Evolutionary conservation across 2,329 filamentous ascomycete species (phyloP).

Genomic region (Venturia asperata): DNA sequence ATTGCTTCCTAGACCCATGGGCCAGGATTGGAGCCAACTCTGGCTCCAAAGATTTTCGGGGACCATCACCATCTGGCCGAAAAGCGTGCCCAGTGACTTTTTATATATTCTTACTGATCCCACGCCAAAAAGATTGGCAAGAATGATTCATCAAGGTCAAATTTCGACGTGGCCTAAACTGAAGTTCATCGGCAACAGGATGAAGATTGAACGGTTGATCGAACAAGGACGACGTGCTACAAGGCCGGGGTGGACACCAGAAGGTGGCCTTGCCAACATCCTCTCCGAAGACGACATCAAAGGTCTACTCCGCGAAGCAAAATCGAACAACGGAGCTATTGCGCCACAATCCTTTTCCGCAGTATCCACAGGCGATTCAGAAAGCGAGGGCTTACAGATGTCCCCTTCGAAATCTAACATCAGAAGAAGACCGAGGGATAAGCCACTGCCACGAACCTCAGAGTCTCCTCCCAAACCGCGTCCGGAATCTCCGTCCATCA

Average conservation of each 20-base stretch:
- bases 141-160: slow-evolving; percentile 86
- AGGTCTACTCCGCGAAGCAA: slow-evolving; percentile 33
- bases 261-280: slow-evolving; percentile 32
- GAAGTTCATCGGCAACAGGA: slow-evolving; percentile 80
- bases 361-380: background rate
- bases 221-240: slow-evolving; percentile 48
- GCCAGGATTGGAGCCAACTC: slow-evolving; percentile 94
- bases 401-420: background rate
- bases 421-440: slow-evolving; percentile 2
- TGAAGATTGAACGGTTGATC: slow-evolving; percentile 70
- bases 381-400: slow-evolving; percentile 1
- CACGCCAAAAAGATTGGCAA: slow-evolving; percentile 62
- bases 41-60: slow-evolving; percentile 95
- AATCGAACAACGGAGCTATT: slow-evolving; percentile 22
- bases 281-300: slow-evolving; percentile 43
- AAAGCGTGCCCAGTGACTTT: slow-evolving; percentile 71
- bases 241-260: slow-evolving; percentile 28
- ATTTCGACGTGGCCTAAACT: slow-evolving; percentile 86
- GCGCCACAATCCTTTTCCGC: slow-evolving; percentile 7
- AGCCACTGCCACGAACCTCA: slow-evolving; percentile 10
- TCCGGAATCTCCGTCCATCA: slow-evolving; percentile 12
- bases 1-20: slow-evolving; percentile 78
- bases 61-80: slow-evolving; percentile 94
- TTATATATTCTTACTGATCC: slow-evolving; percentile 82
- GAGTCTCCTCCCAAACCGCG: background rate